Base-by-base conservation (phyloP, 1,284 basidiomycete species). In the Pseudozyma tsukubaensis region DNA sequence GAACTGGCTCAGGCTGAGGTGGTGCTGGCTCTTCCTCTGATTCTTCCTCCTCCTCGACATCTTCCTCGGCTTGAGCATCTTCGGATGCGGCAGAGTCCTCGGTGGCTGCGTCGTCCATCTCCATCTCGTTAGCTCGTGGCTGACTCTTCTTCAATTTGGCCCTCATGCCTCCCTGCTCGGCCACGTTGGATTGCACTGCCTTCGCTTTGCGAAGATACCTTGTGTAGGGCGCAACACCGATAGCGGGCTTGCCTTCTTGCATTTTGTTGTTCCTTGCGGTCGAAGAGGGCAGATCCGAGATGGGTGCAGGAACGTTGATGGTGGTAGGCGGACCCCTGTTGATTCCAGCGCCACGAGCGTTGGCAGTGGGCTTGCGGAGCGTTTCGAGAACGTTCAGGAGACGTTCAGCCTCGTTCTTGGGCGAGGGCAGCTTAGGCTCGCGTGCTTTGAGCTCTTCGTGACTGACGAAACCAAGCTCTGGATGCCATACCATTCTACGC, bases 321-420 rank as follows among this genome's bases (percentile, higher is more conserved):
- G 59, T 42, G 14, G 61, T 45, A 14, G 71, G 48, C 3, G 60
- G 59, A 13, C 62, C 73, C 10, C 54, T 58, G 12, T 61, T 50
- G 32, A 60, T 35, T 4, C 59, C 61, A 32, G 67, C 63, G 32
- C 72, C 65, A 21, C 66, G 70, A 14, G 82, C 76, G 40, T 81
- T 72, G 21, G 78, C 77, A 3, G 82, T 60, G 2, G 84, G 80
- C 11, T 83, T 81, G 18, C 83, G 68, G 73, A 85, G 74, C 13
- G 79, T 81, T 50, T 86, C 85, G 42, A 86, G 81, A 1, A 84
- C 84, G 49, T 84, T 80, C 37, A 86, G 69, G 13, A 86, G 81
- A n/a, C 84, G 76, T 59, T 86, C 85, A 2, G 85, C 85, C 58
- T 86, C 84, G 61, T 85, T 85, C 64, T 82, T 83, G 12, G 85